These are phyloP conservation scores for Diospyros lotus DNA, from an alignment of 148 eudicot genomes.

Conservation along the genomic window DNA sequence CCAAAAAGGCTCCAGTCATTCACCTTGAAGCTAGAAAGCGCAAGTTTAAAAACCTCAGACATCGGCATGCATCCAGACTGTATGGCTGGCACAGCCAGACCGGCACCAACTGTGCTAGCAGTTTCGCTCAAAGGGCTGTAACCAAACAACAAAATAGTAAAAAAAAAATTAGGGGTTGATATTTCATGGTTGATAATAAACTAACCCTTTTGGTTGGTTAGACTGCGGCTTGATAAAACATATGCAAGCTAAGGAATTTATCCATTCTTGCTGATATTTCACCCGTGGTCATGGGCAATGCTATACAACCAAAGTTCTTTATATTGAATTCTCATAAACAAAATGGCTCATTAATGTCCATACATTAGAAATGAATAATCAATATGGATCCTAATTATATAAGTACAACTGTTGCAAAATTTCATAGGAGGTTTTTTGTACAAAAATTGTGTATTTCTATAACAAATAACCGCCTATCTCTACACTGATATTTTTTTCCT, in stretches of 20 bases:
- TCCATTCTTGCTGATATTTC: not conserved
- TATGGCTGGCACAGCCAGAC: conserved; percentile 65
- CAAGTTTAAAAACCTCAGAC: conserved; percentile 71
- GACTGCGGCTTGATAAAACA: not conserved
- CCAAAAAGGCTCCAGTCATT: conserved; percentile 87
- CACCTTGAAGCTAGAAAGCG: conserved; percentile 71
- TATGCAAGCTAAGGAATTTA: not conserved
- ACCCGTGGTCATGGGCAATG: not conserved
- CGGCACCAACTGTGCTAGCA: conserved; percentile 80
- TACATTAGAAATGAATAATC: too few relatives aligned
- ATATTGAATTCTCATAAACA: too few relatives aligned
- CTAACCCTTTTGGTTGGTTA: not conserved
- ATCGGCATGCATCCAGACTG: conserved; percentile 66
- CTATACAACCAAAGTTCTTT: not conserved
- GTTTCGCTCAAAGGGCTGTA: conserved; percentile 84
- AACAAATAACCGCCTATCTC: too few relatives aligned
- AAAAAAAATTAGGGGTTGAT: too few relatives aligned
- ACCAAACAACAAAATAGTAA: not conserved
- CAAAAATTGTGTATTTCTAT: too few relatives aligned
- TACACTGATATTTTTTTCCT: too few relatives aligned
- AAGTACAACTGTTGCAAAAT: too few relatives aligned
- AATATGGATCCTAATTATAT: too few relatives aligned
- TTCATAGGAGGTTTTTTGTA: too few relatives aligned
- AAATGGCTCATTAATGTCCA: too few relatives aligned
- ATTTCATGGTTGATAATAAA: not conserved